Conservation (phyloP, 2,329 filamentous ascomycete genomes). For the Aspergillus sp. region DNA sequence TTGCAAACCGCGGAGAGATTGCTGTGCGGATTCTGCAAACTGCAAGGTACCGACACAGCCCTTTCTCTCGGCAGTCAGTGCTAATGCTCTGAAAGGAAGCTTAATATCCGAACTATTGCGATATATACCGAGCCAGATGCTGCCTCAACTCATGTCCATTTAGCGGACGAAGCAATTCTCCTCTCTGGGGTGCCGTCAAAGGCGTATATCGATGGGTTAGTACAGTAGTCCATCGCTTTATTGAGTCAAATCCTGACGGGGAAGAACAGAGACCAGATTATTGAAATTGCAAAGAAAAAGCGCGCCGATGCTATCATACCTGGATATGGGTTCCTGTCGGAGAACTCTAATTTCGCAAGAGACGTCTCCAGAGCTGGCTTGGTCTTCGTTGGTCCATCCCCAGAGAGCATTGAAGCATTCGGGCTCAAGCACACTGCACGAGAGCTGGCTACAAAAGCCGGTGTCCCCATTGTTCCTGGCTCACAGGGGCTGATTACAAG, state of each 20-base stretch:
- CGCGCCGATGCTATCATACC: conserved; percentile 32
- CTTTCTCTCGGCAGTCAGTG: neutral
- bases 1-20: conserved; percentile 63
- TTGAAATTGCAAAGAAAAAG: conserved; percentile 23
- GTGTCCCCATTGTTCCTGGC: conserved; percentile 30
- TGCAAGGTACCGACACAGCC: conserved; percentile 36
- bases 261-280: conserved; percentile 15
- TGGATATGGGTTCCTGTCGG: conserved; percentile 37
- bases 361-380: conserved; percentile 28
- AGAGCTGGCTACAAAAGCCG: conserved; percentile 23
- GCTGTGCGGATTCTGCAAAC: conserved; percentile 54
- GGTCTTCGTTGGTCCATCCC: conserved; percentile 33
- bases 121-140: conserved; percentile 60
- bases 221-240: neutral
- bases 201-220: conserved; percentile 50
- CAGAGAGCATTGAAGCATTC: conserved; percentile 27
- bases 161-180: conserved; percentile 55
- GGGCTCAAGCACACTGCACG: conserved; percentile 34
- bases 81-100: conserved; percentile 23
- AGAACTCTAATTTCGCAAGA: conserved; percentile 35
- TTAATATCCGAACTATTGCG: conserved; percentile 54
- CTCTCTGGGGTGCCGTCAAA: conserved; percentile 50
- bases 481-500: conserved; percentile 19
- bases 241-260: neutral
- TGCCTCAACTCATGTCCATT: conserved; percentile 53